phyloP scores from a whole-genome alignment of 1,139 yeast genomes.

The Zygoascus meyerae region DNA sequence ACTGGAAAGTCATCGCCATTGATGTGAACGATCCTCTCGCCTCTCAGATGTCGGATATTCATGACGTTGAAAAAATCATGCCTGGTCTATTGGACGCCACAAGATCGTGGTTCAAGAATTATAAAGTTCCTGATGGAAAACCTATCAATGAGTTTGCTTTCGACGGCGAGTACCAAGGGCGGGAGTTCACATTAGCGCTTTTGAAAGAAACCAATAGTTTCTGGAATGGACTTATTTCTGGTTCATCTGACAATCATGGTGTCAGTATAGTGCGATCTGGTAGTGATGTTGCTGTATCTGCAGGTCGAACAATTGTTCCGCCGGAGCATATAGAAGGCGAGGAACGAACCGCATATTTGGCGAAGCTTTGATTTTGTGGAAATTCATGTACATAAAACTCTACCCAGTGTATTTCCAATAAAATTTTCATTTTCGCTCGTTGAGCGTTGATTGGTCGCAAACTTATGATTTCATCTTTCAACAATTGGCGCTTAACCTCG shows the following conservation, averaged over 20 bases:
- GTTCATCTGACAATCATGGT: conserved; percentile 28
- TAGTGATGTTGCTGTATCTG: not conserved
- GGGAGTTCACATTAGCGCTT: conserved; percentile 61
- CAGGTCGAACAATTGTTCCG: not conserved
- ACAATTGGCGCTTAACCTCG: too few species aligned
- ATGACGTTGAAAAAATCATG: conserved; percentile 66
- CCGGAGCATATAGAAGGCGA: not conserved
- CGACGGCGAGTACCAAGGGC: conserved; percentile 68
- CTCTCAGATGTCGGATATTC: conserved; percentile 61
- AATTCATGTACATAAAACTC: too few species aligned
- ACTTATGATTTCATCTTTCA: too few species aligned
- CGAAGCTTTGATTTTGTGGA: not conserved
- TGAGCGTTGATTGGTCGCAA: too few species aligned
- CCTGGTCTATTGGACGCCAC: conserved; percentile 82
- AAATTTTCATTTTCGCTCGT: too few species aligned
- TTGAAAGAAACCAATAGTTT: conserved; percentile 62
- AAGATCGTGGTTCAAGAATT: conserved; percentile 85
- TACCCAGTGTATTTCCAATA: too few species aligned
- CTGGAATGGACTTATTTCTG: conserved; percentile 58
- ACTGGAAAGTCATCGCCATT: conserved; percentile 84
- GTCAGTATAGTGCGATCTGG: not conserved
- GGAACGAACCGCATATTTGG: conserved; percentile 2
- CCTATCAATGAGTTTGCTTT: conserved; percentile 80
- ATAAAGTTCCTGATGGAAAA: conserved; percentile 87
- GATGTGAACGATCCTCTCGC: conserved; percentile 74